Evolutionary conservation across 169 alveolate species (phyloP).

Genomic region (Eimeria necatrix): DNA sequence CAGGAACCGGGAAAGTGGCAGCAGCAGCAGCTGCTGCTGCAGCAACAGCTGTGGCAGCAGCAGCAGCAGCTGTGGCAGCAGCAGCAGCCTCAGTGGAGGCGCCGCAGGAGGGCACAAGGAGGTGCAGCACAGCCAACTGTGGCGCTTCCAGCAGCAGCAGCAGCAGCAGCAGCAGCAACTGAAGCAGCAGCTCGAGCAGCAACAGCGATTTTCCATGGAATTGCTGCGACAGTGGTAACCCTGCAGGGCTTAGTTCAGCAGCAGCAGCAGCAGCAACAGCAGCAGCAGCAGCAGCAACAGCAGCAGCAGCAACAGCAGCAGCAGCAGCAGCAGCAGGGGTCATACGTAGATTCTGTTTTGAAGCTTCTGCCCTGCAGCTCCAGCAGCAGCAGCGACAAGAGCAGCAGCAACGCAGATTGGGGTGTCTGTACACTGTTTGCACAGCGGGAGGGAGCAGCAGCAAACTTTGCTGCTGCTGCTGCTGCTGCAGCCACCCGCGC

Average conservation of each 20-base stretch:
- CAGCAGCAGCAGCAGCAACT: conserved; percentile 29
- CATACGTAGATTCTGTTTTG: neutral
- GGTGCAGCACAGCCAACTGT: too few species aligned
- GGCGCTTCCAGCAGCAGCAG: too few species aligned
- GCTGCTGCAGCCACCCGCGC: neutral
- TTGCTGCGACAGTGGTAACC: too few species aligned
- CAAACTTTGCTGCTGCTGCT: neutral
- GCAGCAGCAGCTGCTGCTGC: conserved; percentile 9
- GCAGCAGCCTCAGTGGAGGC: too few species aligned
- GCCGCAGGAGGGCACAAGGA: too few species aligned
- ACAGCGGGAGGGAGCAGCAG: neutral
- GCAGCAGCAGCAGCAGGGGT: neutral
- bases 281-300: too few species aligned
- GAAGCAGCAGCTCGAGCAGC: neutral
- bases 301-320: too few species aligned
- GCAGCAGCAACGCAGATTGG: conserved; percentile 1
- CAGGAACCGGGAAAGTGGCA: neutral
- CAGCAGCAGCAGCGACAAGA: conserved; percentile 8
- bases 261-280: too few species aligned
- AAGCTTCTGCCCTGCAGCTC: neutral
- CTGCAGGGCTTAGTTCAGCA: too few species aligned
- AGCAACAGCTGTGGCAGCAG: neutral
- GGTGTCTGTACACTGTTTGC: neutral
- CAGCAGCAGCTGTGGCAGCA: too few species aligned
- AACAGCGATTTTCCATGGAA: too few species aligned